A percentile compares a stretch with the other conserved stretches of the same genome.
Evolutionary conservation across 2,329 filamentous ascomycete species (phyloP).

Genomic region (Monilinia vaccinii-corymbosi): DNA sequence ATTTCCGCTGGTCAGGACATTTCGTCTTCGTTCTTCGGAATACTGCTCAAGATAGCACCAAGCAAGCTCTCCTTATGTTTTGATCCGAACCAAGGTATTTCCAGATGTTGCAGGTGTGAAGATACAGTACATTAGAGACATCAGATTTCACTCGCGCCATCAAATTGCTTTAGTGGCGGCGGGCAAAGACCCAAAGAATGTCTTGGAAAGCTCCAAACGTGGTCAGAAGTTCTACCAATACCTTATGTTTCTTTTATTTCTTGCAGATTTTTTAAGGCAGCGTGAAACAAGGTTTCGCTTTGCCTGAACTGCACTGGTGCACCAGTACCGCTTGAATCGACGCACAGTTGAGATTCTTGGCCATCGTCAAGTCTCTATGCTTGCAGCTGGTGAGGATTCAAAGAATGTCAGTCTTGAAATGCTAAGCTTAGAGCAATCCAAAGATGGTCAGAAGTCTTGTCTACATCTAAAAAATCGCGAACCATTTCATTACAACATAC

Average conservation of each 20-base stretch:
- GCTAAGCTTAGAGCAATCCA: conserved; percentile 7
- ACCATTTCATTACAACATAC: not conserved
- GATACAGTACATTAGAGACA: conserved; percentile 16
- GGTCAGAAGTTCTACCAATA: not conserved
- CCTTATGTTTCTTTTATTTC: not conserved
- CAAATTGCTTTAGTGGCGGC: conserved; percentile 37
- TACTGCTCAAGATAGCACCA: not conserved
- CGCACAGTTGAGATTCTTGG: conserved; percentile 40
- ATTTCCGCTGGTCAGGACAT: not conserved
- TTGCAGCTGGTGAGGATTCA: conserved; percentile 37
- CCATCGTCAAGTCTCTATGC: conserved; percentile 38
- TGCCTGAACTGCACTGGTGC: not conserved
- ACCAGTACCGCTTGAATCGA: not conserved
- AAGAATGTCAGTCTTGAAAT: conserved; percentile 19
- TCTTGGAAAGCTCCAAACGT: not conserved
- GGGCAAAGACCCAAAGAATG: conserved; percentile 34
- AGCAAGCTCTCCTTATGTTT: not conserved
- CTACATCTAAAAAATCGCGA: not conserved
- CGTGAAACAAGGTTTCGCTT: not conserved
- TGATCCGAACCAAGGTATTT: not conserved
- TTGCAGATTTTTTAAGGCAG: not conserved
- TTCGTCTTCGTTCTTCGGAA: not conserved
- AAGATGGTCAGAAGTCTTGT: conserved; percentile 3
- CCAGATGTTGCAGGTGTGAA: conserved; percentile 14
- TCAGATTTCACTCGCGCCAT: conserved; percentile 43